Evolutionary conservation across 1,284 basidiomycete species (phyloP).

Genomic region (Trametes versicolor): DNA sequence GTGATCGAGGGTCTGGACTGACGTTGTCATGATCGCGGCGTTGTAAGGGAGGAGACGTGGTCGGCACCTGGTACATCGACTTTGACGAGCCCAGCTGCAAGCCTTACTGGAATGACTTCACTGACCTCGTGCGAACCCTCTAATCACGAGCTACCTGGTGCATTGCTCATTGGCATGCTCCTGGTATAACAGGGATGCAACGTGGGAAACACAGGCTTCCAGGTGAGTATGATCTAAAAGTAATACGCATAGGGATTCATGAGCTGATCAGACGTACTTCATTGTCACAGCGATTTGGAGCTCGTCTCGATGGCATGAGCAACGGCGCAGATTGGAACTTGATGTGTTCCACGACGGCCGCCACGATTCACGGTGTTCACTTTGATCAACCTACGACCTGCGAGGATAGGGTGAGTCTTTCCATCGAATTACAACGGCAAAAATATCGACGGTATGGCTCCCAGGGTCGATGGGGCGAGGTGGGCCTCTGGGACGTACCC

Average conservation of each 20-base stretch:
- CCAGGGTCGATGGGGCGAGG: conserved; percentile 11
- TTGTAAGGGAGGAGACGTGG: conserved; percentile 22
- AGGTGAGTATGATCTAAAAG: no score
- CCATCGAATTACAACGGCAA: no score
- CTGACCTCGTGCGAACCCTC: not conserved
- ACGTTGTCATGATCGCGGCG: not conserved
- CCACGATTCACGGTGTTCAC: conserved; percentile 22
- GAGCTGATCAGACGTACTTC: no score
- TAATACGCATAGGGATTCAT: no score
- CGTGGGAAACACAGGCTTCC: conserved; percentile 7
- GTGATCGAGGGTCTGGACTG: not conserved
- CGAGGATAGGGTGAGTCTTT: conserved; percentile 25
- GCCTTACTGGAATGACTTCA: conserved; percentile 29
- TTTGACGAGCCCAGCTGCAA: conserved; percentile 36
- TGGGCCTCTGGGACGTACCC: not conserved
- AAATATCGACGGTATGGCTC: not conserved
- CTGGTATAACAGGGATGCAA: conserved; percentile 23
- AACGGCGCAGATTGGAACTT: conserved; percentile 27
- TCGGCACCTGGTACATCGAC: conserved; percentile 36
- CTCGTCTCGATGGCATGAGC: conserved; percentile 26
- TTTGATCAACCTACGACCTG: conserved; percentile 28
- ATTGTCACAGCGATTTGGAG: conserved; percentile 27
- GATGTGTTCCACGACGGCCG: conserved; percentile 35
- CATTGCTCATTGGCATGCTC: not conserved
- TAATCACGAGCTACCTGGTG: no score